Percentiles rank a stretch among this genome's conserved stretches.
These are phyloP conservation scores for Pezizomycotina sp. DNA, from an alignment of 2,329 filamentous ascomycete genomes.

Conservation along the genomic window DNA sequence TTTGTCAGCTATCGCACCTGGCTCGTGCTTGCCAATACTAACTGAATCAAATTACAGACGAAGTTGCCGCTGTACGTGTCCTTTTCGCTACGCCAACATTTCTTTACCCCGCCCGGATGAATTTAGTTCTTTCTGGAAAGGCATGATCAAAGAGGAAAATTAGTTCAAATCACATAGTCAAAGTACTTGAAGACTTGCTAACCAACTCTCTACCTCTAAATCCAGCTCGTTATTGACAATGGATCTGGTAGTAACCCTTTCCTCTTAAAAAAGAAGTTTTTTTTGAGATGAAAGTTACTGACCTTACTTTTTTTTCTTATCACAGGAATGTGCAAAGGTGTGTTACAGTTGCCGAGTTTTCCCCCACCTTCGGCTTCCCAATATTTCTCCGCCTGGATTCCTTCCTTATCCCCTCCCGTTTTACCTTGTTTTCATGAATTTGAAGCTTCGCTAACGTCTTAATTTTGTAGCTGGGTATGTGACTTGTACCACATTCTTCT, in stretches of 20 bases:
- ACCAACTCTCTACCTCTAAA: constrained; percentile 12
- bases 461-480: constrained; percentile 14
- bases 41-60: constrained; percentile 49
- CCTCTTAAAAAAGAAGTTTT: constrained; percentile 20
- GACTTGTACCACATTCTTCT: constrained; percentile 1
- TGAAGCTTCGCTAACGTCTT: constrained; percentile 14
- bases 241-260: constrained; percentile 56
- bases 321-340: constrained; percentile 99
- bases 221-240: constrained; percentile 99
- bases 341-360: no score
- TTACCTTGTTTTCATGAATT: constrained; percentile 14
- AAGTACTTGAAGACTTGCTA: constrained; percentile 19
- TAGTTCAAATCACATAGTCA: constrained; percentile 1
- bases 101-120: constrained; percentile 13
- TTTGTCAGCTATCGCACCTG: constrained; percentile 30
- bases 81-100: constrained; percentile 13
- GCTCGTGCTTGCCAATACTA: no score
- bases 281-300: constrained; percentile 6
- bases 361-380: no score
- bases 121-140: constrained; percentile 11
- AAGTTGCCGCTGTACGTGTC: constrained; percentile 64
- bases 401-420: constrained; percentile 1
- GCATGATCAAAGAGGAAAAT: constrained; percentile 10
- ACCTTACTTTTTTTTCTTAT: constrained; percentile 36
- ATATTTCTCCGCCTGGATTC: no score